Conservation (phyloP, 1,284 basidiomycete species). For the Pseudozyma sp. region DNA sequence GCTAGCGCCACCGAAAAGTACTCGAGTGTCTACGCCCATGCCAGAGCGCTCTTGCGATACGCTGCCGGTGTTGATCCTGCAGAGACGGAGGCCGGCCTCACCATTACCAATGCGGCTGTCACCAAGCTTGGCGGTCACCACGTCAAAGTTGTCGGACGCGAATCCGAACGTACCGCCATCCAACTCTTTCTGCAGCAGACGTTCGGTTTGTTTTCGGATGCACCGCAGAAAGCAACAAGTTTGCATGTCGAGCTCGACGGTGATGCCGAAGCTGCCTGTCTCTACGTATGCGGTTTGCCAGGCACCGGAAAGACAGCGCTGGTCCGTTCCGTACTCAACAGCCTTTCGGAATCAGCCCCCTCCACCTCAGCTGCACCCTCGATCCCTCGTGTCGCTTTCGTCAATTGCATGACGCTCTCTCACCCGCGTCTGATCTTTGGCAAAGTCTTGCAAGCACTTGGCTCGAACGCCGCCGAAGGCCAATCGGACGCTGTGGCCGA, state of each 20-base stretch:
- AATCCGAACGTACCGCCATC: conserved; percentile 61
- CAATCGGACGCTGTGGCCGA: conserved; percentile 44
- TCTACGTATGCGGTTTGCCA: conserved; percentile 71
- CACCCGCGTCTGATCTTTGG: conserved; percentile 62
- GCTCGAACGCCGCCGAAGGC: conserved; percentile 44
- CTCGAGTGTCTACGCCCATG: conserved; percentile 68
- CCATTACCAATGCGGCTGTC: conserved; percentile 31
- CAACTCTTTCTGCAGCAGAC: conserved; percentile 61
- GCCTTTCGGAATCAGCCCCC: conserved; percentile 29
- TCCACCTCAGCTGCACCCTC: conserved; percentile 1
- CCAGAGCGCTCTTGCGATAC: conserved; percentile 67
- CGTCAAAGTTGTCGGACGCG: conserved; percentile 66
- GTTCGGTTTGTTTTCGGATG: conserved; percentile 51
- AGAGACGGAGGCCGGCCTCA: conserved; percentile 45
- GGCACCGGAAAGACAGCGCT: conserved; percentile 71
- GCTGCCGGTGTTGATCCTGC: conserved; percentile 48
- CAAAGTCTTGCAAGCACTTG: conserved; percentile 54
- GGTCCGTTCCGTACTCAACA: conserved; percentile 65
- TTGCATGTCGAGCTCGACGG: conserved; percentile 53
- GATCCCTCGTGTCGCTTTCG: conserved; percentile 58
- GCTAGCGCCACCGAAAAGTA: conserved; percentile 23
- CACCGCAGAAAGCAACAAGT: conserved; percentile 15
- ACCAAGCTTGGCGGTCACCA: conserved; percentile 35
- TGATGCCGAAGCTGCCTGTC: conserved; percentile 49
- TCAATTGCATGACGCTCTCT: conserved; percentile 70